Base-by-base conservation (phyloP, 306 rosid species). In the Malus sylvestris region DNA sequence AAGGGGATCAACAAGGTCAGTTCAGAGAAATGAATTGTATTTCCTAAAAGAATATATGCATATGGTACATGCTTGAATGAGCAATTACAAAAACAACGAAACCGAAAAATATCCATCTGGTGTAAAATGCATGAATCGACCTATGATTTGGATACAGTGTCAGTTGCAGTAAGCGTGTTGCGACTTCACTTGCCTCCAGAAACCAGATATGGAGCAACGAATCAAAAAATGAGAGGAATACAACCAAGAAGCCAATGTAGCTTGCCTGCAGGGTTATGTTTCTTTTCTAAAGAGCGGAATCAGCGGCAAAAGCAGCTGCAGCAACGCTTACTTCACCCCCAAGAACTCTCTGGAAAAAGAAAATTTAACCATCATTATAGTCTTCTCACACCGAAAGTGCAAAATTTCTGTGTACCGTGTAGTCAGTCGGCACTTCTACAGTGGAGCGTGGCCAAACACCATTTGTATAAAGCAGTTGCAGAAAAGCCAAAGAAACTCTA, bases 111-210 rank as follows among this genome's bases (percentile, higher is more conserved):
- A 74, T 44, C 78, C 78, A 44, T 18, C 29, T 20, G 3, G 40
- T 73, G 77, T 58, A 35, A 35, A 23, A 68, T 65, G 65, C 72
- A 73, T 27, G 12, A 52, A 35, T n/a, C 12, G 45, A 27, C 33
- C 79, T 70, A 70, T 68, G 60, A 57, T 68, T 78, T 65, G 55
- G 72, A 64, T 72, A 68, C 76, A 76, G 84, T 73, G 73, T 78
- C 29, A 71, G 62, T 67, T 83, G 68, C 72, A 35, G 40, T 60
- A 69, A 67, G 78, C 8, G 81, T 80, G 76, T 79, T 70, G 68
- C 72, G 70, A 82, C 84, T 87, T 84, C 66, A 70, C 81, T 75
- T 78, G 55, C 88, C 81, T 78, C 81, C 85, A 63, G 81, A 16
- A 51, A 16, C 20, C 55, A 62, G 33, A 32, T 30, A 79, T 67